Evolutionary conservation across 164 flowering plant species (phyloP).

Genomic region (Sextonia rubra): DNA sequence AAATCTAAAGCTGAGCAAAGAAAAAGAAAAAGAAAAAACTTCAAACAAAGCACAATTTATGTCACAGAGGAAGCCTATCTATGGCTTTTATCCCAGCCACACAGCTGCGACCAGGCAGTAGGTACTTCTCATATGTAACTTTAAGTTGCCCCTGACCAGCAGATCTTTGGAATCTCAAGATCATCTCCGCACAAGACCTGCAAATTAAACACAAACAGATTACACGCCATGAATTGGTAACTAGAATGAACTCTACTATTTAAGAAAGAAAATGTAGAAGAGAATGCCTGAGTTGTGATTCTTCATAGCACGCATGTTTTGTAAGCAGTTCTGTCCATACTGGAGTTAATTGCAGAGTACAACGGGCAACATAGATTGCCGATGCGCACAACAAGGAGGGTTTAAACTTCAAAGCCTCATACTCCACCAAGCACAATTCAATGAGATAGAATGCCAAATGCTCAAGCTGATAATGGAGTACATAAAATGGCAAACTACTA

Average conservation of each 20-base stretch:
- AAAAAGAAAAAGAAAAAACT: not conserved
- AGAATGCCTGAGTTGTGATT: slow-evolving; percentile 53
- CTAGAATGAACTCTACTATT: not conserved
- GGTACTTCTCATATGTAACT: slow-evolving; percentile 69
- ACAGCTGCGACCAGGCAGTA: slow-evolving; percentile 25
- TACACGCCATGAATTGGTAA: not conserved
- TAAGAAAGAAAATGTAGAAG: not conserved
- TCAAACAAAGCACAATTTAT: not conserved
- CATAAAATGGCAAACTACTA: not conserved
- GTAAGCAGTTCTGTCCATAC: slow-evolving; percentile 71
- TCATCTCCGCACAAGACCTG: slow-evolving; percentile 73
- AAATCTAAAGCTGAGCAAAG: not conserved
- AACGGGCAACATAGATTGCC: slow-evolving; percentile 75
- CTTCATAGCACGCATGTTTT: slow-evolving; percentile 60
- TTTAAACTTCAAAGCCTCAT: slow-evolving; percentile 69
- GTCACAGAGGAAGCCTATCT: slow-evolving; percentile 39
- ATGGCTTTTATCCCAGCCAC: slow-evolving; percentile 65
- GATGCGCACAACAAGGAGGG: slow-evolving; percentile 83
- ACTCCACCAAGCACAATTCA: slow-evolving; percentile 71
- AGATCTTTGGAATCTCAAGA: slow-evolving; percentile 51
- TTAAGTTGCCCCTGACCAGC: slow-evolving; percentile 41
- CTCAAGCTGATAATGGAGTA: slow-evolving; percentile 46
- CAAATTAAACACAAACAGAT: not conserved
- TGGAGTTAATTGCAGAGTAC: slow-evolving; percentile 51
- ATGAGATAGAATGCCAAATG: slow-evolving; percentile 75